These are phyloP conservation scores for Mortierella hygrophila DNA, from an alignment of 192 early-diverging fungal genomes.

Conservation along the genomic window DNA sequence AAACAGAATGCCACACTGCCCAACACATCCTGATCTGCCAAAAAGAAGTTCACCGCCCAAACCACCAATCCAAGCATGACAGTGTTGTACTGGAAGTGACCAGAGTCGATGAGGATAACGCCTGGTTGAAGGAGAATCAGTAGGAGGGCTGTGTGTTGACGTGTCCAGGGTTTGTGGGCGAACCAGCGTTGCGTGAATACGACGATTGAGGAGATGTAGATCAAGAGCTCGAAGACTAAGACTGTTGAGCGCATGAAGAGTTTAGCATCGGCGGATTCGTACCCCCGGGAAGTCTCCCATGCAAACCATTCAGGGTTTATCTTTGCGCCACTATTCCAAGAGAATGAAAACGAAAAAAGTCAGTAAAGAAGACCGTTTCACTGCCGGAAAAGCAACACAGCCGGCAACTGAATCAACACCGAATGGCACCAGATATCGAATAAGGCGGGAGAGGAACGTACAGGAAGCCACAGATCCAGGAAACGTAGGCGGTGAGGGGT, in stretches of 20 bases:
- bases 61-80: slow-evolving; percentile 95
- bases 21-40: slow-evolving; percentile 69
- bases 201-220: slow-evolving; percentile 85
- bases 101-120: slow-evolving; percentile 94
- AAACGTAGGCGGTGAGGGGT: slow-evolving; percentile 94
- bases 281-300: slow-evolving; percentile 86
- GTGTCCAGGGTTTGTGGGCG: slow-evolving; percentile 47
- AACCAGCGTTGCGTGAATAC: slow-evolving; percentile 70
- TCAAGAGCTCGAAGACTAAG: slow-evolving; percentile 75
- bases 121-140: slow-evolving; percentile 86
- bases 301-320: slow-evolving; percentile 91
- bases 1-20: slow-evolving; percentile 88
- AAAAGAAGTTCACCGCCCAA: slow-evolving; percentile 79
- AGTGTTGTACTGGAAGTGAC: slow-evolving; percentile 98
- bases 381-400: neutral
- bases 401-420: neutral
- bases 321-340: slow-evolving; percentile 68
- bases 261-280: slow-evolving; percentile 79
- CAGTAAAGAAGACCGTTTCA: neutral
- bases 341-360: neutral
- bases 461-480: slow-evolving; percentile 87
- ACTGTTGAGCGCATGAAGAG: slow-evolving; percentile 94
- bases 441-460: slow-evolving; percentile 45
- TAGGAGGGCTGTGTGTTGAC: slow-evolving; percentile 61
- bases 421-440: neutral